Conservation (phyloP, 2,329 filamentous ascomycete species). For the Myriosclerotinia scirpicola region DNA sequence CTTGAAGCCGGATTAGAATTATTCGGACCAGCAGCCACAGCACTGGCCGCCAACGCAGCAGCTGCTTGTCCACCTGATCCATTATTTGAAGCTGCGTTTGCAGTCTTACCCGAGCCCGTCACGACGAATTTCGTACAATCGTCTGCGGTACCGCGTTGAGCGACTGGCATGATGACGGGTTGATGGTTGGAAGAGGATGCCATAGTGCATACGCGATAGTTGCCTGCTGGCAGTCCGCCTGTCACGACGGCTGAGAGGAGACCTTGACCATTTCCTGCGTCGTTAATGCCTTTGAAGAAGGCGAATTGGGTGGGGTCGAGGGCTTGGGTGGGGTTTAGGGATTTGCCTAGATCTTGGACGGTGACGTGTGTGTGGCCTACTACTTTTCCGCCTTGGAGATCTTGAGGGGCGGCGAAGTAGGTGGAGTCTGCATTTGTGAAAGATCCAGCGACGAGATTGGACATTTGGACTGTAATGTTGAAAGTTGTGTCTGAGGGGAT, state of each 20-base stretch:
- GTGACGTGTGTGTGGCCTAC: constrained; percentile 46
- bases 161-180: constrained; percentile 47
- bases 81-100: constrained; percentile 31
- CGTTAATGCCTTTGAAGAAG: constrained; percentile 48
- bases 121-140: constrained; percentile 49
- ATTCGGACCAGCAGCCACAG: constrained; percentile 38
- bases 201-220: constrained; percentile 49
- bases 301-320: constrained; percentile 41
- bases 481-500: constrained; percentile 38
- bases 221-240: constrained; percentile 45
- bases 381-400: constrained; percentile 40
- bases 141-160: constrained; percentile 47
- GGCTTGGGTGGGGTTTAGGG: constrained; percentile 38
- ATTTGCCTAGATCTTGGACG: constrained; percentile 42
- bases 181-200: constrained; percentile 47
- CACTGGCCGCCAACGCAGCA: constrained; percentile 30
- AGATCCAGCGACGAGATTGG: constrained; percentile 41
- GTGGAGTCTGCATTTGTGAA: constrained; percentile 45
- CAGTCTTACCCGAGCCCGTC: constrained; percentile 30
- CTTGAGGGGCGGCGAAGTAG: constrained; percentile 44
- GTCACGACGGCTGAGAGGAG: constrained; percentile 43
- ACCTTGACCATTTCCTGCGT: constrained; percentile 44
- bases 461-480: constrained; percentile 41
- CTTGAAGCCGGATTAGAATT: neutral
- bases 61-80: constrained; percentile 29